Evolutionary conservation across 176 grass and related monocot genomes (phyloP).

Genomic region (Carex kokanica): DNA sequence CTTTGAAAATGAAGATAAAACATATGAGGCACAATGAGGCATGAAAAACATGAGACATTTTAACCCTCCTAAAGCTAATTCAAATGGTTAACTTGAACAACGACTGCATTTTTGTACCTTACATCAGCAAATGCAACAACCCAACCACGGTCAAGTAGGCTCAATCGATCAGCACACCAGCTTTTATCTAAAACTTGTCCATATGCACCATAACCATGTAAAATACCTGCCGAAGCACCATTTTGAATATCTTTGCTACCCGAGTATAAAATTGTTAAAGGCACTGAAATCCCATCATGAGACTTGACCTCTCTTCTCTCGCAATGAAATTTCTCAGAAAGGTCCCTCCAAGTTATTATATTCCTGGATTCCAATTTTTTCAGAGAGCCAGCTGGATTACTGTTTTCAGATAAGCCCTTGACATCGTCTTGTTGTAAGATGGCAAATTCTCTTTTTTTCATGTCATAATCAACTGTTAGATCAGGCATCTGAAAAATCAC

Average conservation of each 20-base stretch:
- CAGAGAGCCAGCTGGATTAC: constrained; percentile 31
- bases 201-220: constrained; percentile 92
- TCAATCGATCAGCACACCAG: constrained; percentile 80
- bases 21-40: too few species aligned
- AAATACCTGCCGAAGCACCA: constrained; percentile 60
- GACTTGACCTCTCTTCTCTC: constrained; percentile 65
- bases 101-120: constrained; percentile 44
- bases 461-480: constrained; percentile 84
- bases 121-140: constrained; percentile 93
- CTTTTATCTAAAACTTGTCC: constrained; percentile 95
- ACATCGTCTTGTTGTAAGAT: constrained; percentile 84
- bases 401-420: constrained; percentile 32
- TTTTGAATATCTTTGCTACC: constrained; percentile 25
- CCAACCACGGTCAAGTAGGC: constrained; percentile 86
- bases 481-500: constrained; percentile 59
- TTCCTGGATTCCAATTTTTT: constrained; percentile 39
- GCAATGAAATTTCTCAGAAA: constrained; percentile 64
- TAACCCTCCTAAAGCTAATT: not conserved
- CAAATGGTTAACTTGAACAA: constrained; percentile 4
- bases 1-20: too few species aligned
- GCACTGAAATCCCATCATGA: constrained; percentile 62
- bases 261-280: constrained; percentile 62
- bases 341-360: constrained; percentile 59
- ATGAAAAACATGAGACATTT: too few species aligned
- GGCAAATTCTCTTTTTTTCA: constrained; percentile 53